Evolutionary conservation across 2,329 filamentous ascomycete genomes (phyloP), one percentile per base, ranked within the genome.

Genomic region (Cladosporium sp.): DNA sequence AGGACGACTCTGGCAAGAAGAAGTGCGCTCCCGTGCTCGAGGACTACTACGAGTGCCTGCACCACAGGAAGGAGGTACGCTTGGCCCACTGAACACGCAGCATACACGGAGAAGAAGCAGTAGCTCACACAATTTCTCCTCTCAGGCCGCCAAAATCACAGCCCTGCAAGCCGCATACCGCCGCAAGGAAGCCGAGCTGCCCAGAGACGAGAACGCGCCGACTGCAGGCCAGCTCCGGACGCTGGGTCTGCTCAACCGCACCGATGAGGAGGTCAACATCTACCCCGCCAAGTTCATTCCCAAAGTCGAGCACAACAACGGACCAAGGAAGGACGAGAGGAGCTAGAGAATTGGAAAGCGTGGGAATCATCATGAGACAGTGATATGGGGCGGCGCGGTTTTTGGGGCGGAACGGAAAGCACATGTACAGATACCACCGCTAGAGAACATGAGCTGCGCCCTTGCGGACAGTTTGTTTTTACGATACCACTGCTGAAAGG

Each of bases 41-140:
- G 70, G 93, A 98, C 69, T 98, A 98, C 77, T 95, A 96, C 70
- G 93, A 98, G 76, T 98, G 94, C 72, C 75, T 98, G 67, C 93
- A 98, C 71, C 93, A 98, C 78, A 90, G 86, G 78, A 98, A 98
- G 77, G 93, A 98, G 88, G 93, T 97, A 65, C 52, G 81, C 43
- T 29, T 9, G 11, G n/a, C 13, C 33, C 40, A 32, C 25, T 32
- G 42, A 32, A 15, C 5, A 39, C 22, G 18, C 19, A 32, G 22
- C 5, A 46, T 16, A 29, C 12, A 29, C 12, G 25, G 13, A 11
- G 9, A 15, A 13, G 9, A 35, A 16, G 6, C 36, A 22, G 3
- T 13, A 19, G 39, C 19, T 18, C 43, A 25, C 30, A 32, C 12
- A 20, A 40, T 20, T 6, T 19, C 29, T 9, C 25, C 20, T 27